Conservation (phyloP, 1,284 basidiomycete species). For the Malassezia sp. region DNA sequence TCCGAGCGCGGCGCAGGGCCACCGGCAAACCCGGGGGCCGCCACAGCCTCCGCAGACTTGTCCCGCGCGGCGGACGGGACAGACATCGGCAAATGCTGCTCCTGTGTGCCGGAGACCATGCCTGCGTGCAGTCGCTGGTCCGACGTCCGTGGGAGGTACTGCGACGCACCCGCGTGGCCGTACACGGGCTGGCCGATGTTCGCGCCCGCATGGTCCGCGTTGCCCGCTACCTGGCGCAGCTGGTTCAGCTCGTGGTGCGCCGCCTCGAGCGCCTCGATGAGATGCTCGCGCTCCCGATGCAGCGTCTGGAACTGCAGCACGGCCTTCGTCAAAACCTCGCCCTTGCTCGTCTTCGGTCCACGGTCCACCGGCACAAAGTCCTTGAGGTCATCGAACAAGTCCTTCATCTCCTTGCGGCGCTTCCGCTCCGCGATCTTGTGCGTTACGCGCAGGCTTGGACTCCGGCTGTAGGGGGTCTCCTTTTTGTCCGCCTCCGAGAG, state of each 20-base stretch:
- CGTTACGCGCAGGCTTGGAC: conserved; percentile 38
- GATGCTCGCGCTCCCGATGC: conserved; percentile 18
- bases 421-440: conserved; percentile 46
- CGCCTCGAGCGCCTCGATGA: conserved; percentile 17
- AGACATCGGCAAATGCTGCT: conserved; percentile 8
- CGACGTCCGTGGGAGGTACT: conserved; percentile 5
- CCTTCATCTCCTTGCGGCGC: conserved; percentile 45
- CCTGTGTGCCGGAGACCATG: not conserved
- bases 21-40: not conserved
- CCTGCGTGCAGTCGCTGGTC: conserved; percentile 9
- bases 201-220: not conserved
- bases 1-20: conserved; percentile 11
- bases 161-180: conserved; percentile 5
- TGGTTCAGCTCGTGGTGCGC: conserved; percentile 18
- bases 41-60: not conserved
- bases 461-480: conserved; percentile 37
- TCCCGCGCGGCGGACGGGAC: not conserved
- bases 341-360: conserved; percentile 42
- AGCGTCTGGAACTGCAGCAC: conserved; percentile 18
- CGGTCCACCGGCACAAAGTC: conserved; percentile 40
- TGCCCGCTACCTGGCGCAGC: conserved; percentile 12
- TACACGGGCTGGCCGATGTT: conserved; percentile 12
- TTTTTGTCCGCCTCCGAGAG: conserved; percentile 30
- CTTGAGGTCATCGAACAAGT: conserved; percentile 42
- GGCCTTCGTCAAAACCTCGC: conserved; percentile 39